These are phyloP conservation scores for Psilocybe tampanensis DNA, from an alignment of 768 basidiomycete genomes.

Conservation along the genomic window DNA sequence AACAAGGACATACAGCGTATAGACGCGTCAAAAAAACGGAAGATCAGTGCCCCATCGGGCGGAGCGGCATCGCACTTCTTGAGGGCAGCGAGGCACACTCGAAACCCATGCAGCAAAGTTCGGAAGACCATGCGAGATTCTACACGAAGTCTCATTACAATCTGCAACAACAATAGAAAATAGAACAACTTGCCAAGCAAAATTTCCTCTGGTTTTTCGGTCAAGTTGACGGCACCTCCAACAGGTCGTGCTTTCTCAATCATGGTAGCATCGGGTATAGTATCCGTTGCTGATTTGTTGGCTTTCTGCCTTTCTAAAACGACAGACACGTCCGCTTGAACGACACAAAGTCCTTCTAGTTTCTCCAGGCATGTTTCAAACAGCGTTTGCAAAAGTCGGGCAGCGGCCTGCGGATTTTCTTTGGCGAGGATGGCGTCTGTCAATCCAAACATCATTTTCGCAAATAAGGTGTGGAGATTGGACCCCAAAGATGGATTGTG, in stretches of 20 bases:
- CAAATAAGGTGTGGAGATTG: slow-evolving; percentile 85
- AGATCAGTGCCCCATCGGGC: slow-evolving; percentile 86
- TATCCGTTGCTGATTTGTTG: slow-evolving; percentile 32
- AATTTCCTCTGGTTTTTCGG: slow-evolving; percentile 83
- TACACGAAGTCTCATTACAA: slow-evolving; percentile 32
- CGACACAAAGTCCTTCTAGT: slow-evolving; percentile 74
- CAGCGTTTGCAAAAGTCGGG: slow-evolving; percentile 70
- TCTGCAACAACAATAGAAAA: not conserved
- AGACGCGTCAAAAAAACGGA: slow-evolving; percentile 84
- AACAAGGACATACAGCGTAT: slow-evolving; percentile 85
- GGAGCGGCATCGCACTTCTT: slow-evolving; percentile 78
- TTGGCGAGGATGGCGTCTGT: slow-evolving; percentile 82
- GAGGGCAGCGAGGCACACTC: slow-evolving; percentile 73
- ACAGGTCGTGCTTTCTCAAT: slow-evolving; percentile 90
- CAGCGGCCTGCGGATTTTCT: slow-evolving; percentile 68
- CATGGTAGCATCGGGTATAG: slow-evolving; percentile 53
- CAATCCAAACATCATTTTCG: slow-evolving; percentile 90
- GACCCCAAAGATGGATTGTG: slow-evolving; percentile 85
- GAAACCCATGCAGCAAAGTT: slow-evolving; percentile 86
- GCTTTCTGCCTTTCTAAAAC: slow-evolving; percentile 46
- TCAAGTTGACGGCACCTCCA: slow-evolving; percentile 71
- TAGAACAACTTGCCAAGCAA: slow-evolving; percentile 67
- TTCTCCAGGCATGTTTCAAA: slow-evolving; percentile 85
- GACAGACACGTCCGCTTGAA: slow-evolving; percentile 56
- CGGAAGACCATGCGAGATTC: slow-evolving; percentile 88